phyloP scores from a whole-genome alignment of 306 rosid genomes.

The Potentilla sterilis region DNA sequence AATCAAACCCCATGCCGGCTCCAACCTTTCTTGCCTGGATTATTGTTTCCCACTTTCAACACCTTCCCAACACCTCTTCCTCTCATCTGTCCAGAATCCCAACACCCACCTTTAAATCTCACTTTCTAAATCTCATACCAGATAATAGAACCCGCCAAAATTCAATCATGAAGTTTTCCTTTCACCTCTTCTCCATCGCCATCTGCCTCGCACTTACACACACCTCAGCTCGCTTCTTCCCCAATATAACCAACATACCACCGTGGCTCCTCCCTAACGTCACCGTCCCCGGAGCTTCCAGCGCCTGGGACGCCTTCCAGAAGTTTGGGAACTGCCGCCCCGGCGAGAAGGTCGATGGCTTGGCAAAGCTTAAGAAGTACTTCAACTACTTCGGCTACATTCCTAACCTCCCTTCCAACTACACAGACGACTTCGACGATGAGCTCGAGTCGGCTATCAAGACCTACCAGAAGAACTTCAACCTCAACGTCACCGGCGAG shows the following conservation, averaged over 20 bases:
- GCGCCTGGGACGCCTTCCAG: slow-evolving; percentile 60
- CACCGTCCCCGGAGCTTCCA: background rate
- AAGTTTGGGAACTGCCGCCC: slow-evolving; percentile 51
- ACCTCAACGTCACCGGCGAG: slow-evolving; percentile 70
- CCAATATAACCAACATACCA: slow-evolving; percentile 56
- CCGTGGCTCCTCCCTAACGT: slow-evolving; percentile 21
- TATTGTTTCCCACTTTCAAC: background rate
- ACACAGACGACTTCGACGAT: slow-evolving; percentile 71
- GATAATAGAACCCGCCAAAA: background rate
- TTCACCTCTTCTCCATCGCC: slow-evolving; percentile 21
- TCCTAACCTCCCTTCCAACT: slow-evolving; percentile 35
- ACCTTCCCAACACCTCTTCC: background rate
- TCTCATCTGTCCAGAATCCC: background rate
- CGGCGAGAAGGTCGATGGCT: slow-evolving; percentile 47
- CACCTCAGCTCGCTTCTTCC: slow-evolving; percentile 63
- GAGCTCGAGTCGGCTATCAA: slow-evolving; percentile 47
- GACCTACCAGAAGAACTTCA: slow-evolving; percentile 75
- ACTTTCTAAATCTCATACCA: background rate
- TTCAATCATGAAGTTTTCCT: slow-evolving; percentile 31
- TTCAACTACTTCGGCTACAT: slow-evolving; percentile 74
- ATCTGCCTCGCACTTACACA: slow-evolving; percentile 13
- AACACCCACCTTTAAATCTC: background rate
- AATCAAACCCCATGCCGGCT: slow-evolving; percentile 14
- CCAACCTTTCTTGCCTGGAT: background rate
- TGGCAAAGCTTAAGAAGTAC: slow-evolving; percentile 62